These are phyloP conservation scores for Cyberlindnera veronae DNA, from an alignment of 805 yeast genomes.

Conservation along the genomic window DNA sequence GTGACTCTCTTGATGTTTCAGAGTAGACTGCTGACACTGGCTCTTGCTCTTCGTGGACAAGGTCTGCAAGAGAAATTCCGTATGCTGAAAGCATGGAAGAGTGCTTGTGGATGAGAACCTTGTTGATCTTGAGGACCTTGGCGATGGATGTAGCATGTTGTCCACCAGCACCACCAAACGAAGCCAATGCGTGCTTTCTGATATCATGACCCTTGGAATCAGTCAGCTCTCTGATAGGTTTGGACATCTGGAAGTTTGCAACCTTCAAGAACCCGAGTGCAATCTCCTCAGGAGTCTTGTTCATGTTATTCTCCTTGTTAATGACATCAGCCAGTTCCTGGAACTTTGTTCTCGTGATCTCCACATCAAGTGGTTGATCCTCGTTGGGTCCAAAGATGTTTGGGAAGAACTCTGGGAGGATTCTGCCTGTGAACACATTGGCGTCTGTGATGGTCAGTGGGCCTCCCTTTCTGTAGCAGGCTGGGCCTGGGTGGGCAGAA, in stretches of 20 bases:
- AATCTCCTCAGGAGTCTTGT: conserved; percentile 39
- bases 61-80: conserved; percentile 41
- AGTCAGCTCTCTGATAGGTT: conserved; percentile 44
- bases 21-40: conserved; percentile 29
- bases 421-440: conserved; percentile 65
- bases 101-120: conserved; percentile 43
- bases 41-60: conserved; percentile 28
- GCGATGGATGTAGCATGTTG: conserved; percentile 45
- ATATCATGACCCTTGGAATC: conserved; percentile 44
- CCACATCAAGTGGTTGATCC: conserved; percentile 61
- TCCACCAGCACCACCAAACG: conserved; percentile 51
- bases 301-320: conserved; percentile 31
- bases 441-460: conserved; percentile 87
- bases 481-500: conserved; percentile 87
- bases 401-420: conserved; percentile 74
- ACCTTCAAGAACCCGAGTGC: conserved; percentile 45
- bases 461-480: conserved; percentile 81
- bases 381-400: conserved; percentile 81
- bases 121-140: conserved; percentile 36
- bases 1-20: conserved; percentile 13
- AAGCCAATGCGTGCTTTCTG: conserved; percentile 40
- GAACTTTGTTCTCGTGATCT: conserved; percentile 35
- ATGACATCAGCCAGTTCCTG: conserved; percentile 35
- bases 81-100: conserved; percentile 47
- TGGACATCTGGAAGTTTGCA: conserved; percentile 45